phyloP scores from a whole-genome alignment of 2,329 filamentous ascomycete species.

The Podosphaera aphanis region DNA sequence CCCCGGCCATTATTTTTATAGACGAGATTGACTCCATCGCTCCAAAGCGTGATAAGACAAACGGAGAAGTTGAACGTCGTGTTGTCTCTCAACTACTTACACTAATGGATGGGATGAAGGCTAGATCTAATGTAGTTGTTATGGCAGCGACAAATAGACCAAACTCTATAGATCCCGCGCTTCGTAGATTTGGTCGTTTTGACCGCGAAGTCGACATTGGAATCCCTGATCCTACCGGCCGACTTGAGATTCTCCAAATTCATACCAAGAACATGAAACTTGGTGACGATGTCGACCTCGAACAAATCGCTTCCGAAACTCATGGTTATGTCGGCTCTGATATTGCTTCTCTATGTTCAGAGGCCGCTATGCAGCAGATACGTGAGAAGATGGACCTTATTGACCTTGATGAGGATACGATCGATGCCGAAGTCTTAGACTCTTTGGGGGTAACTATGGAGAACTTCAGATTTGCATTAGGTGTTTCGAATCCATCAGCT shows the following conservation, averaged over 20 bases:
- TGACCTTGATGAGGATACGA: constrained; percentile 95
- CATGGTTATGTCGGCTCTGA: constrained; percentile 98
- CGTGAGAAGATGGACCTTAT: constrained; percentile 99
- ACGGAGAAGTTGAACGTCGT: constrained; percentile 94
- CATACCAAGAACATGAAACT: constrained; percentile 99
- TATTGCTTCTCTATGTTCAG: constrained; percentile 91
- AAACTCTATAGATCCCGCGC: constrained; percentile 93
- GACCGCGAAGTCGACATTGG: constrained; percentile 97
- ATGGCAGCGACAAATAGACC: constrained; percentile 98
- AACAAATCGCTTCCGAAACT: constrained; percentile 89
- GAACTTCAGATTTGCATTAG: constrained; percentile 97
- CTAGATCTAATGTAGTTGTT: constrained; percentile 90
- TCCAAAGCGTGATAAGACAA: constrained; percentile 98
- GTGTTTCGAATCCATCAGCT: constrained; percentile 93
- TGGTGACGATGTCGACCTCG: constrained; percentile 83
- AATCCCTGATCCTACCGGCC: constrained; percentile 90
- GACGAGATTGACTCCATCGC: constrained; percentile 99
- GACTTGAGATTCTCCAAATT: constrained; percentile 95
- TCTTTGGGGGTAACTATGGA: constrained; percentile 98
- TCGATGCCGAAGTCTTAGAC: constrained; percentile 93
- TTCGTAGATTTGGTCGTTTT: constrained; percentile 94
- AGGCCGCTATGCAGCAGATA: constrained; percentile 99
- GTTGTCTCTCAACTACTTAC: constrained; percentile 92
- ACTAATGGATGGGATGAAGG: constrained; percentile 99
- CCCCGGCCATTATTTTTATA: constrained; percentile 97